Evolutionary conservation across 1,284 basidiomycete species (phyloP).

Genomic region (Ustilago vetiveriae): DNA sequence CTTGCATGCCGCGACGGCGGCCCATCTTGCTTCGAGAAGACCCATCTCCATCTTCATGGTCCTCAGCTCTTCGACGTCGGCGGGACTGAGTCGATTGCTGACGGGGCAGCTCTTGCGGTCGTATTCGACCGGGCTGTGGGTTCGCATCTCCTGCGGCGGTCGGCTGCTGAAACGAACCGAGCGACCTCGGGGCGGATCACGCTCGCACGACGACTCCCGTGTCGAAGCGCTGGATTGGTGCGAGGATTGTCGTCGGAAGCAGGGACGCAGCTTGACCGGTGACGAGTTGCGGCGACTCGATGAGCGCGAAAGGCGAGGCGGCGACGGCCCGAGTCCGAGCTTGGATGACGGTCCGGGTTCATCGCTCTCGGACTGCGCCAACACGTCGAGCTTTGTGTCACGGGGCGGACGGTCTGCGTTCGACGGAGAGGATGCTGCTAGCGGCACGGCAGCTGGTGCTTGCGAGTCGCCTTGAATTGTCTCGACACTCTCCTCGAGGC

Average conservation of each 20-base stretch:
- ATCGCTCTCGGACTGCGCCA: not conserved
- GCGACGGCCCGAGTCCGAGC: slow-evolving; percentile 2
- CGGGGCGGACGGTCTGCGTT: no score
- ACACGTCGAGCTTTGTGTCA: not conserved
- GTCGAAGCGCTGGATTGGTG: slow-evolving; percentile 37
- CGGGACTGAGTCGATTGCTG: slow-evolving; percentile 59
- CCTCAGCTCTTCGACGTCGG: slow-evolving; percentile 64
- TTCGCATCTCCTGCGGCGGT: slow-evolving; percentile 60
- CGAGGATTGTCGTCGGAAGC: slow-evolving; percentile 54
- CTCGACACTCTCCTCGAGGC: slow-evolving; percentile 49
- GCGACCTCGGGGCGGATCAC: slow-evolving; percentile 40
- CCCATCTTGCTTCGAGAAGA: slow-evolving; percentile 62
- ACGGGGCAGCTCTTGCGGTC: slow-evolving; percentile 63
- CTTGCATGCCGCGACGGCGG: slow-evolving; percentile 56
- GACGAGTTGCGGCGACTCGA: slow-evolving; percentile 50
- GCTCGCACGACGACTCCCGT: slow-evolving; percentile 57
- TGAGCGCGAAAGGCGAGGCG: slow-evolving; percentile 28
- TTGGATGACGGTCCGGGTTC: no score
- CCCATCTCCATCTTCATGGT: slow-evolving; percentile 64
- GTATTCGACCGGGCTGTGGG: slow-evolving; percentile 66
- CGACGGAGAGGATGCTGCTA: no score
- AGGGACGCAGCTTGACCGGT: slow-evolving; percentile 58
- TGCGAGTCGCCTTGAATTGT: slow-evolving; percentile 27
- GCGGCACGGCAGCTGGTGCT: no score
- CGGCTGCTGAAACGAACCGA: slow-evolving; percentile 60